phyloP scores from a whole-genome alignment of 2,329 filamentous ascomycete species.

The Ophiocordyceps sinensis region DNA sequence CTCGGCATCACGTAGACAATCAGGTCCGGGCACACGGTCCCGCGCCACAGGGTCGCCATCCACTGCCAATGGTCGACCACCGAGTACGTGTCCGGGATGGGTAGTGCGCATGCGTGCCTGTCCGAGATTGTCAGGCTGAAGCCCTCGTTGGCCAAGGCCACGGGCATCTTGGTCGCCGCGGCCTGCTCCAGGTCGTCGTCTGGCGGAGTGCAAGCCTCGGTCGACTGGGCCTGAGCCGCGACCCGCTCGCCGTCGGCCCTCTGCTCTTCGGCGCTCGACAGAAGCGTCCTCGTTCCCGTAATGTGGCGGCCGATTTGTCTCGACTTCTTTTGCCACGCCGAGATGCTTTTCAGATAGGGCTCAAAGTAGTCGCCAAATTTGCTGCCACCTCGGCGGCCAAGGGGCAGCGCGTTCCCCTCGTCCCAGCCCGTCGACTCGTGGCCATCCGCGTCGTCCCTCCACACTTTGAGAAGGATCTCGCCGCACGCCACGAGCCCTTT shows the following conservation, averaged over 20 bases:
- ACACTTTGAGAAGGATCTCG: slow-evolving; percentile 27
- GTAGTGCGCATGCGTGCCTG: slow-evolving; percentile 55
- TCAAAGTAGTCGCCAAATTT: slow-evolving; percentile 27
- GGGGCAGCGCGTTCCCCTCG: slow-evolving; percentile 5
- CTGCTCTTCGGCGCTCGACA: not conserved
- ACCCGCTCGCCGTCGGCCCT: slow-evolving; percentile 2
- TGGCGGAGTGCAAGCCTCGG: slow-evolving; percentile 1
- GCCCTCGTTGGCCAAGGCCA: slow-evolving; percentile 61
- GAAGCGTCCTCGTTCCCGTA: slow-evolving; percentile 10
- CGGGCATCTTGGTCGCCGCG: slow-evolving; percentile 32
- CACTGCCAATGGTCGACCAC: slow-evolving; percentile 94
- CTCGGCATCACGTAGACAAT: slow-evolving; percentile 49
- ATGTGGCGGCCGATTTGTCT: slow-evolving; percentile 49
- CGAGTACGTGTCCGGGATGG: slow-evolving; percentile 63
- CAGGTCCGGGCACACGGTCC: slow-evolving; percentile 68
- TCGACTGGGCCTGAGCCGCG: not conserved
- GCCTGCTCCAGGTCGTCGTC: slow-evolving; percentile 3
- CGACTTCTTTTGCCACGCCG: slow-evolving; percentile 58
- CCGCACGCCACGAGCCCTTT: slow-evolving; percentile 37
- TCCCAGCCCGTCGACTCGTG: slow-evolving; percentile 5
- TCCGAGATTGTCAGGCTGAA: slow-evolving; percentile 74
- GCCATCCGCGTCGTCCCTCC: slow-evolving; percentile 21
- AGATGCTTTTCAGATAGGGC: slow-evolving; percentile 52
- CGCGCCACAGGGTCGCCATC: slow-evolving; percentile 89
- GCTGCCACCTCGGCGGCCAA: not conserved